Base-by-base conservation (phyloP, 1,284 basidiomycete species). In the Flammula alnicola region DNA sequence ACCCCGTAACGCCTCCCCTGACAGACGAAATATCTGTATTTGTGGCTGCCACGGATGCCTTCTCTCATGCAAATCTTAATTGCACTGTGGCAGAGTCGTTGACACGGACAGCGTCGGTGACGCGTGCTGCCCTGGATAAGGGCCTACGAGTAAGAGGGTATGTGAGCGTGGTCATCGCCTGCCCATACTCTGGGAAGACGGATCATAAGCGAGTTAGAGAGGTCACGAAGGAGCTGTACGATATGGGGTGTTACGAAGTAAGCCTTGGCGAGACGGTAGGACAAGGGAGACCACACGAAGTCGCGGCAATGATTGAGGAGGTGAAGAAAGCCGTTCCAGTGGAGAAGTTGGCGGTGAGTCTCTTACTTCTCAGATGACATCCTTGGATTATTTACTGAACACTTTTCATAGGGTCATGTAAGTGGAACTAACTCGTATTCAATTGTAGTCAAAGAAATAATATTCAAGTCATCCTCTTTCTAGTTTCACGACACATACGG, bases 221-320 rank as follows among this genome's bases (percentile, higher is more conserved):
- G 16, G 83, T 97, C 9, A 75, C 90, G 0, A 81, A 80, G 54
- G 83, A 80, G 55, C 68, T 98, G 20, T 59, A 86, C 4, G 83
- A 93, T 50, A 95, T 97, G 89, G 95, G 95, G 0, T 96, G 93
- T 65, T 97, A 96, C 70, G 92, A 98, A 65, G 83, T 98, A 42
- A 91, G 88, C 55, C 71, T 98, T 25, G 94, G 93, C 0, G 95
- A 98, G 69, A 98, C 95, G 1, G 91, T 93, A 1, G 95, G 95
- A 0, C 84, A 84, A 25, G 95, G 90, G 1, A 91, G 88, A 38
- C 93, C 94, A 0, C 70, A 74, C 12, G 80, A 80, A 17, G 80
- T 95, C 47, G 66, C 75, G 12, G 73, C 74, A 45, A 81, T 96
- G 70, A 74, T 97, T 49, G 79, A 86, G 51, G 83, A 83, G 20